phyloP scores from a whole-genome alignment of 257 asterid genomes.

The Solanum etuberosum region DNA sequence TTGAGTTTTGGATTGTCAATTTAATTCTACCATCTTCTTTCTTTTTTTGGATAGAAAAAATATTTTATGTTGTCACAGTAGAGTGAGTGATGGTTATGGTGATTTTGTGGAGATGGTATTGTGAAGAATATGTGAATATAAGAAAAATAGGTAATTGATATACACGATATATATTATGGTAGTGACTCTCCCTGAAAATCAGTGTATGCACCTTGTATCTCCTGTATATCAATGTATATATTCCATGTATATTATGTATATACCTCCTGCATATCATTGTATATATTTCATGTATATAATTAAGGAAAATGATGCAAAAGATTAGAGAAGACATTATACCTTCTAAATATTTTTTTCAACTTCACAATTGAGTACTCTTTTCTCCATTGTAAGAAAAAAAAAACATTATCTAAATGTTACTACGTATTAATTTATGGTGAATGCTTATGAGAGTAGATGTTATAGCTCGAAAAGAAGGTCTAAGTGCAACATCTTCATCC shows the following conservation, averaged over 20 bases:
- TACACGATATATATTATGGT: not conserved
- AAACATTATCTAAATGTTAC: not conserved
- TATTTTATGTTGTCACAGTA: not conserved
- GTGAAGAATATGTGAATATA: not conserved
- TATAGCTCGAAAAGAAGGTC: constrained; percentile 47
- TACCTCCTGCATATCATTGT: not conserved
- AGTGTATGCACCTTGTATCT: not conserved
- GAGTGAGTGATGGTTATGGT: not conserved
- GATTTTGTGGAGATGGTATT: not conserved
- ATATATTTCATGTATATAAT: not conserved
- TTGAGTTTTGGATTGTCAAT: not conserved
- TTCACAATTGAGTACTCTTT: not conserved
- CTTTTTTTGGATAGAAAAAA: not conserved
- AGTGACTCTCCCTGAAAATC: not conserved
- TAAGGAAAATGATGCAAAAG: not conserved
- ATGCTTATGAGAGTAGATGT: constrained; percentile 32
- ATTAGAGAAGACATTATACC: not conserved
- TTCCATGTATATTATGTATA: not conserved
- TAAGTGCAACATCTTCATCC: constrained; percentile 42
- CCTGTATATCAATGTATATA: not conserved
- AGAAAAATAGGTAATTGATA: not conserved
- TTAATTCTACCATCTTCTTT: not conserved
- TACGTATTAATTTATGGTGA: not conserved
- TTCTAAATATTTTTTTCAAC: not conserved
- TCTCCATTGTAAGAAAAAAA: not conserved